Percentiles rank a stretch among this genome's conserved stretches.
These are phyloP conservation scores for Fusarium guadeloupense DNA, from an alignment of 2,329 filamentous ascomycete genomes.

Conservation along the genomic window DNA sequence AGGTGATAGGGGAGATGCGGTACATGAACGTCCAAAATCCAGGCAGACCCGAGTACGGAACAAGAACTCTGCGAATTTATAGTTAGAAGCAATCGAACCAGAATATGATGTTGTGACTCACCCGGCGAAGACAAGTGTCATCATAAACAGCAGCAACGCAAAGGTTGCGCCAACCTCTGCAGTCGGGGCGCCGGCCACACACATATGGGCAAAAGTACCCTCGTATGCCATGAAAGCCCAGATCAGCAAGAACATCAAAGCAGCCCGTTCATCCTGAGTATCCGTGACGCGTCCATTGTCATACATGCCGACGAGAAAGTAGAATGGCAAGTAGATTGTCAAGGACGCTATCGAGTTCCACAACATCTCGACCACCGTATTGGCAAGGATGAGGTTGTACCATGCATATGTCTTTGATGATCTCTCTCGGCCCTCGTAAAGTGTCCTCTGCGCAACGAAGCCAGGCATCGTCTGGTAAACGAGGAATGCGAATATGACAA, in stretches of 20 bases:
- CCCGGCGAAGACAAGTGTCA: slow-evolving; percentile 36
- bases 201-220: slow-evolving; percentile 70
- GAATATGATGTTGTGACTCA: slow-evolving; percentile 57
- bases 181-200: slow-evolving; percentile 68
- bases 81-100: slow-evolving; percentile 66
- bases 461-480: slow-evolving; percentile 84
- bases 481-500: slow-evolving; percentile 81
- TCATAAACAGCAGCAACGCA: slow-evolving; percentile 53
- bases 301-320: slow-evolving; percentile 74
- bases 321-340: slow-evolving; percentile 47
- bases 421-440: slow-evolving; percentile 86
- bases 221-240: slow-evolving; percentile 71
- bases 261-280: slow-evolving; percentile 58
- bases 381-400: slow-evolving; percentile 83
- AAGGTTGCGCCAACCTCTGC: slow-evolving; percentile 45
- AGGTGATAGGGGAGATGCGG: slow-evolving; percentile 69
- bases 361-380: slow-evolving; percentile 85
- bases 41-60: slow-evolving; percentile 65
- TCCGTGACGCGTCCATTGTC: slow-evolving; percentile 70
- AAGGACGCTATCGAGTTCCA: slow-evolving; percentile 68
- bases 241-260: slow-evolving; percentile 70
- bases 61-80: slow-evolving; percentile 67
- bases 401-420: slow-evolving; percentile 85
- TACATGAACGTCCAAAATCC: slow-evolving; percentile 80
- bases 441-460: slow-evolving; percentile 79